Conservation (phyloP, 2,329 filamentous ascomycete genomes). For the Lasiodiplodia sp. region DNA sequence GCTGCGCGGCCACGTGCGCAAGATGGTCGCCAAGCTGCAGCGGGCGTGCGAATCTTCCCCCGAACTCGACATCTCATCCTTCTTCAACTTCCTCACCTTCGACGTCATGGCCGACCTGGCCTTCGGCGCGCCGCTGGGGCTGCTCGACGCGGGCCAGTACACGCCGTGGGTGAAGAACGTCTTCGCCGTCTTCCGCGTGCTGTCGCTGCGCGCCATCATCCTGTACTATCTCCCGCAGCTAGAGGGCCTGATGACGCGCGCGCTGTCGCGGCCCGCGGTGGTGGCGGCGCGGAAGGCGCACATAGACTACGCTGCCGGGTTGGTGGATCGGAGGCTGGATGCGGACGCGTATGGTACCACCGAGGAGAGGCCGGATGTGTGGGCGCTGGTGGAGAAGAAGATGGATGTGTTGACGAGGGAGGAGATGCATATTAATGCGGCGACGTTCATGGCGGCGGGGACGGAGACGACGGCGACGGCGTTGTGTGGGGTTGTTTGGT, state of each 20-base stretch:
- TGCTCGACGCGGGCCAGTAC: conserved; percentile 39
- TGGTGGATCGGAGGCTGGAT: not conserved
- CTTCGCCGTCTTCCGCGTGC: conserved; percentile 35
- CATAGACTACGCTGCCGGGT: not conserved
- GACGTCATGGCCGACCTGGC: conserved; percentile 40
- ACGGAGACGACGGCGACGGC: conserved; percentile 53
- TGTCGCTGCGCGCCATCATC: not conserved
- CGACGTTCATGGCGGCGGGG: conserved; percentile 43
- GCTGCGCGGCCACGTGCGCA: conserved; percentile 42
- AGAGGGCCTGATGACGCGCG: not conserved
- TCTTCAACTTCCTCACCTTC: conserved; percentile 39
- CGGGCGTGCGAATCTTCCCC: not conserved
- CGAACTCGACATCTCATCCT: too few species aligned
- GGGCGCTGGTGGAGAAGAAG: conserved; percentile 2
- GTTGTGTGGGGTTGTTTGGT: conserved; percentile 45
- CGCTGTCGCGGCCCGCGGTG: not conserved
- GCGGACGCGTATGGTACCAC: too few species aligned
- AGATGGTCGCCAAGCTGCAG: conserved; percentile 46
- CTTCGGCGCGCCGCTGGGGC: conserved; percentile 40
- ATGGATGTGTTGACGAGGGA: not conserved
- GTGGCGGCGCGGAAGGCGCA: not conserved
- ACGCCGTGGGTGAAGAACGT: conserved; percentile 42
- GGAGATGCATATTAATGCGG: conserved; percentile 32
- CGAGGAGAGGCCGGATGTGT: not conserved
- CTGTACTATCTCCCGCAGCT: not conserved